Evolutionary conservation across 192 early-diverging fungal genomes (phyloP).

Genomic region (Dispira simplex): DNA sequence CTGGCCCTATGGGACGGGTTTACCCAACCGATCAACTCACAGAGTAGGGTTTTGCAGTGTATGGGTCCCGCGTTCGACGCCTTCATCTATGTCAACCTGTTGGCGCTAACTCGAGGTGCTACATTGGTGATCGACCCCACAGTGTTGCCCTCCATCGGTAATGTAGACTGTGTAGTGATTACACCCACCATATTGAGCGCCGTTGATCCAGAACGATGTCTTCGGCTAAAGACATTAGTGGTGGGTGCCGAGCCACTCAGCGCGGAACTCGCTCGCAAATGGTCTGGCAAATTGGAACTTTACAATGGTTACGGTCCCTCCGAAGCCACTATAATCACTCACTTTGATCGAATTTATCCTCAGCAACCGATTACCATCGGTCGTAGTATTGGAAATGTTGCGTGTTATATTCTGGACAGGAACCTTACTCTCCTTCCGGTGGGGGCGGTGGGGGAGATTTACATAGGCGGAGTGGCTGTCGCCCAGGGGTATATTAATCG

Average conservation of each 20-base stretch:
- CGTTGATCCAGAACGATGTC: neutral
- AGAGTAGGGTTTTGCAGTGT: neutral
- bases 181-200: neutral
- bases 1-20: too few species aligned
- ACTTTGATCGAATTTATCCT: too few species aligned
- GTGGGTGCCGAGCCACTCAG: neutral
- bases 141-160: neutral
- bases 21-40: neutral
- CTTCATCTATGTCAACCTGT: neutral
- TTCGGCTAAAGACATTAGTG: neutral
- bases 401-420: slow-evolving; percentile 14
- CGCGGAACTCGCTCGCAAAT: neutral
- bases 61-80: neutral
- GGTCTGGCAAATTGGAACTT: neutral
- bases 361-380: slow-evolving; percentile 11
- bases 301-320: neutral
- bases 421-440: slow-evolving; percentile 15
- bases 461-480: slow-evolving; percentile 24
- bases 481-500: slow-evolving; percentile 25
- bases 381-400: slow-evolving; percentile 9
- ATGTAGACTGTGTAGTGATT: neutral
- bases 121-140: neutral
- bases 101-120: neutral
- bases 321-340: neutral
- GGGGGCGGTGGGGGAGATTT: slow-evolving; percentile 26